Evolutionary conservation across 1,284 basidiomycete species (phyloP), one percentile per base, ranked within the genome.

Genomic region (Pascua guehoae): DNA sequence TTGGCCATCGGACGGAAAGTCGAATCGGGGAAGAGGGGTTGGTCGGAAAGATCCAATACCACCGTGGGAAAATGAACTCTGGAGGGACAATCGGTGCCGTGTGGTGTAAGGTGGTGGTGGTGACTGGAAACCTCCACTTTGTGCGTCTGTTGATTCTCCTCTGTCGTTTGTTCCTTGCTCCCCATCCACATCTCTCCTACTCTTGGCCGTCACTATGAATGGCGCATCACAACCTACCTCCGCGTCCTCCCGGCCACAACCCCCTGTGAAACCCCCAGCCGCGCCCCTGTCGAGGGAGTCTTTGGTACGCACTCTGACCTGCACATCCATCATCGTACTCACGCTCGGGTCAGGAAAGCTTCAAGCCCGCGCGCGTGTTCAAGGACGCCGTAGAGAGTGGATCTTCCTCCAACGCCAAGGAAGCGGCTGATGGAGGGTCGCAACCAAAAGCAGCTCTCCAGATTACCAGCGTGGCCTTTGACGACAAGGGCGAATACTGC

Each of bases 381-480:
- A 88, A 88, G 68, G 81, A 75, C 50, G 84, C 88, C 24, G 84
- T 91, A 42, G 88, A 91, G 61, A 79, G 82, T 16, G 32, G 41
- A 16, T 2, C 11, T 2, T 32, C 53, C 4, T 38, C 41, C 2
- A 49, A 43, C n/a, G 15, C 41, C 12, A 75, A 41, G 62, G 73
- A 41, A 74, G 79, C 52, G 73, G 79, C 77, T 62, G 57, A 74
- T 18, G 80, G 81, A 14, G 16, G 42, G 11, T 32, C 51, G 0
- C 24, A 32, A 32, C 7, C 24, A 32, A 32, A 32, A 32, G 24
- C 24, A 7, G 5, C 53, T 3, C 59, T 63, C 5, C 66, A 71
- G 49, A 88, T 96, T 51, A 96, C 91, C 0, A 89, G 90, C 12
- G 82, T 97, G 36, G 83, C 84, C 38, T 98, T 95, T 72, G 95